phyloP scores from a whole-genome alignment of 1,284 basidiomycete species.

The Phellopilus nigrolimitatus region DNA sequence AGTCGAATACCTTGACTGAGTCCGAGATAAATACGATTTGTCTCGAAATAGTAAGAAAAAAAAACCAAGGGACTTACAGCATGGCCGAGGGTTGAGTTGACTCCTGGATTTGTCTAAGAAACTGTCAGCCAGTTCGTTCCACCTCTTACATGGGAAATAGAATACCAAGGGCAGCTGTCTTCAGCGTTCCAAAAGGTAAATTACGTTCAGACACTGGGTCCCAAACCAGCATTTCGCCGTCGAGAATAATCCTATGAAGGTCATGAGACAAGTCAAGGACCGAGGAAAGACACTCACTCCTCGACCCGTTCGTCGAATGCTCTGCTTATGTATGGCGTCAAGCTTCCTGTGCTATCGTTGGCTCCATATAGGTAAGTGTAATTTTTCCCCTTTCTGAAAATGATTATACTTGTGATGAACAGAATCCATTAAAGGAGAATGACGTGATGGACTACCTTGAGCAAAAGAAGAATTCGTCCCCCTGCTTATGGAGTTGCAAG shows the following conservation, averaged over 20 bases:
- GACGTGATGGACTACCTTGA: constrained; percentile 54
- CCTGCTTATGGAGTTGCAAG: constrained; percentile 89
- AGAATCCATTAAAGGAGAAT: constrained; percentile 12
- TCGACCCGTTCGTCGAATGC: constrained; percentile 73
- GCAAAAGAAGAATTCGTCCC: constrained; percentile 86
- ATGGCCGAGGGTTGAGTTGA: constrained; percentile 74
- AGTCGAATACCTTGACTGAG: constrained; percentile 90
- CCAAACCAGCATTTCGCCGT: constrained; percentile 97
- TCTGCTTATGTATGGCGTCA: constrained; percentile 78
- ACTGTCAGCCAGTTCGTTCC: not conserved
- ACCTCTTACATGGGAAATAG: not conserved
- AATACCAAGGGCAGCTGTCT: constrained; percentile 81
- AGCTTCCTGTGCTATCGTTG: constrained; percentile 71
- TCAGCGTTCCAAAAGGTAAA: constrained; percentile 87
- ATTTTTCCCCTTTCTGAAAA: constrained; percentile 80
- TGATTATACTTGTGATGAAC: not conserved
- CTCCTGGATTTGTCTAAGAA: constrained; percentile 62
- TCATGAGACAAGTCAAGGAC: constrained; percentile 7
- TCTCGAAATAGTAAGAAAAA: not conserved
- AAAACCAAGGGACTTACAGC: constrained; percentile 60
- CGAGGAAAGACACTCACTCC: constrained; percentile 51
- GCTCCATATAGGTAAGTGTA: constrained; percentile 91
- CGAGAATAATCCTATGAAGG: constrained; percentile 72
- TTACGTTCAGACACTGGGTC: constrained; percentile 84
- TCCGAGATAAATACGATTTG: not conserved